Evolutionary conservation across 495 filamentous ascomycete genomes (phyloP).

Genomic region (Tuber indicum): DNA sequence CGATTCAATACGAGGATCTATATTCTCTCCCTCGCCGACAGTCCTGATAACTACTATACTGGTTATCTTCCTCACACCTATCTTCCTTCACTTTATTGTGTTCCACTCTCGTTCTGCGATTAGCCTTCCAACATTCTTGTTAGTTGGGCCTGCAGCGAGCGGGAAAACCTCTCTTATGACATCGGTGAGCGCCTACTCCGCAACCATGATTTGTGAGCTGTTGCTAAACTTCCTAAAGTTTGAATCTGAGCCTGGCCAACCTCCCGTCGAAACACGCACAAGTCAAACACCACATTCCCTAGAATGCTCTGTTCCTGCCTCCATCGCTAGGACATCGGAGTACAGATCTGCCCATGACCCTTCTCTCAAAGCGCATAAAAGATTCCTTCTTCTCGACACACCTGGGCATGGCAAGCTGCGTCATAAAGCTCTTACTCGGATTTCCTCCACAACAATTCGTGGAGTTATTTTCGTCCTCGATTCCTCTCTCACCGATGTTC

Average conservation of each 20-base stretch:
- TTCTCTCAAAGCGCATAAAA: conserved; percentile 56
- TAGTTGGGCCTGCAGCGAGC: conserved; percentile 73
- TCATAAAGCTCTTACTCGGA: conserved; percentile 48
- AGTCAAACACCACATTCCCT: conserved; percentile 69
- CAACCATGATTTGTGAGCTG: not conserved
- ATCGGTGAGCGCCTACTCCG: conserved; percentile 50
- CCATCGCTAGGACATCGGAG: conserved; percentile 55
- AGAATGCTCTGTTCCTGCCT: conserved; percentile 63
- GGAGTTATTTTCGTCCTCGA: conserved; percentile 87
- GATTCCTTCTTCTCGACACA: conserved; percentile 77
- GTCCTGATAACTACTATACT: conserved; percentile 60
- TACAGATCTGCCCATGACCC: conserved; percentile 68
- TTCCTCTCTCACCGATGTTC: conserved; percentile 59
- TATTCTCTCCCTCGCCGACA: conserved; percentile 49
- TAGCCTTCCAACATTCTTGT: conserved; percentile 70
- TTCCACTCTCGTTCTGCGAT: conserved; percentile 59
- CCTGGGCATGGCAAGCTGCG: conserved; percentile 94
- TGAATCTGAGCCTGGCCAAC: conserved; percentile 32
- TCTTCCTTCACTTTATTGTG: conserved; percentile 71
- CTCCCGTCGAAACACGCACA: conserved; percentile 62
- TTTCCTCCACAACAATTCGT: conserved; percentile 52
- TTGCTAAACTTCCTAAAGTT: conserved; percentile 23
- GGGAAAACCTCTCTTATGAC: conserved; percentile 87
- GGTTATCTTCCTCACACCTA: conserved; percentile 64
- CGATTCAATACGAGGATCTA: conserved; percentile 16